phyloP scores from a whole-genome alignment of 129 eudicot species.

The Silybum marianum region DNA sequence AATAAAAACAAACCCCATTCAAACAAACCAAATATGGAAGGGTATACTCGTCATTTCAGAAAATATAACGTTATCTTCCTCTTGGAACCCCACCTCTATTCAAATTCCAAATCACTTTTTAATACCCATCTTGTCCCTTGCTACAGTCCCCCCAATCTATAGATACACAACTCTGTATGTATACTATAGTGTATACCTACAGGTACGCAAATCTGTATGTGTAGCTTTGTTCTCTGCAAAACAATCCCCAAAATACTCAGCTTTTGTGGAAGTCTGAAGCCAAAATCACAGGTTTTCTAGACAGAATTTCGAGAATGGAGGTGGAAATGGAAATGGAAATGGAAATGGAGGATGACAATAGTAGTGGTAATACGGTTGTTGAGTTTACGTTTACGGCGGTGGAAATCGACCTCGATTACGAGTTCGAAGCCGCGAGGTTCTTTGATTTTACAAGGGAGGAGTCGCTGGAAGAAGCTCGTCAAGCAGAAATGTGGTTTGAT shows the following conservation, averaged over 20 bases:
- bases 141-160: slow-evolving; percentile 20
- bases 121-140: slow-evolving; percentile 30
- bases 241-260: slow-evolving; percentile 31
- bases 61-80: slow-evolving; percentile 33
- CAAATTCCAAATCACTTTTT: slow-evolving; percentile 32
- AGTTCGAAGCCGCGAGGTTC: slow-evolving; percentile 78
- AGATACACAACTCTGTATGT: slow-evolving; percentile 35
- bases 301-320: slow-evolving; percentile 25
- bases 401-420: slow-evolving; percentile 90
- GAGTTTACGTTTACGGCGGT: slow-evolving; percentile 65
- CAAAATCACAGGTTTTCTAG: slow-evolving; percentile 16
- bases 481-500: slow-evolving; percentile 78
- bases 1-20: slow-evolving; percentile 27
- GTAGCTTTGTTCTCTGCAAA: slow-evolving; percentile 8
- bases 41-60: slow-evolving; percentile 23
- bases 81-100: slow-evolving; percentile 30
- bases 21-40: slow-evolving; percentile 25
- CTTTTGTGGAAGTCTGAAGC: slow-evolving; percentile 19
- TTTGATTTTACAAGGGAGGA: slow-evolving; percentile 71
- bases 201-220: slow-evolving; percentile 23
- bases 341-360: slow-evolving; percentile 39
- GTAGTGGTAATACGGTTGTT: slow-evolving; percentile 23
- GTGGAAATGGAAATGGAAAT: slow-evolving; percentile 44
- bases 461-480: slow-evolving; percentile 55
- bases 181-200: slow-evolving; percentile 12